phyloP scores from a whole-genome alignment of 1,284 basidiomycete species.

The Cutaneotrichosporon dermatis region DNA sequence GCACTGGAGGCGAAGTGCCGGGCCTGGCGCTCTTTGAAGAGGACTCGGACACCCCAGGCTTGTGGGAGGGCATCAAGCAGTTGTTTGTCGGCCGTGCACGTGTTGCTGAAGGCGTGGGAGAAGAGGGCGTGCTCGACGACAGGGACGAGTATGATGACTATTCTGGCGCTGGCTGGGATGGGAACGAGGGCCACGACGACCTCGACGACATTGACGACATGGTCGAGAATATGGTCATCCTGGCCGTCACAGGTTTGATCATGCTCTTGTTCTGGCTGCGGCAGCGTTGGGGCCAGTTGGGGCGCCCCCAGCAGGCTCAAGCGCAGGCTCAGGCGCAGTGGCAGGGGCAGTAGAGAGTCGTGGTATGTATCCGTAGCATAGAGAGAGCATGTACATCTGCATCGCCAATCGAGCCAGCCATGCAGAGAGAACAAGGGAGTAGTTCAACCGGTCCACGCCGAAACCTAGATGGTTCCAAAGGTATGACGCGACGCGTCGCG shows the following conservation, averaged over 20 bases:
- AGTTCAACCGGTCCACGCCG: no score
- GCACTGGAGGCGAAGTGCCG: slow-evolving; percentile 35
- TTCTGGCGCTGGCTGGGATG: slow-evolving; percentile 20
- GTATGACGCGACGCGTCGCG: background rate
- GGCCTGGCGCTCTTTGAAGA: slow-evolving; percentile 42
- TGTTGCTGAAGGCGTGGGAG: background rate
- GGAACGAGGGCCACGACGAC: slow-evolving; percentile 5
- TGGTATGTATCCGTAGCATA: no score
- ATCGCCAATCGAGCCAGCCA: no score
- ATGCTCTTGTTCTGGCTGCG: slow-evolving; percentile 19
- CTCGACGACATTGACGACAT: slow-evolving; percentile 27
- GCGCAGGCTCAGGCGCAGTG: background rate
- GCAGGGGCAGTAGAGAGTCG: no score
- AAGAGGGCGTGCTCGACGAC: slow-evolving; percentile 12
- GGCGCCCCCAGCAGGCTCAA: no score
- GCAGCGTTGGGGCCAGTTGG: slow-evolving; percentile 4
- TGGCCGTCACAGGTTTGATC: slow-evolving; percentile 12
- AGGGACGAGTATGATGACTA: slow-evolving; percentile 20
- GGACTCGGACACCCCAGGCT: slow-evolving; percentile 14
- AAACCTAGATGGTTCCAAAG: no score
- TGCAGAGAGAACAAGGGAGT: no score
- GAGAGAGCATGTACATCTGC: no score
- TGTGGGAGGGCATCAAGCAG: slow-evolving; percentile 36
- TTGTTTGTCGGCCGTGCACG: slow-evolving; percentile 22
- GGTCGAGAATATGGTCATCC: slow-evolving; percentile 3